These are phyloP conservation scores for Paramecium octaurelia DNA, from an alignment of 73 alveolate species.

Conservation along the genomic window DNA sequence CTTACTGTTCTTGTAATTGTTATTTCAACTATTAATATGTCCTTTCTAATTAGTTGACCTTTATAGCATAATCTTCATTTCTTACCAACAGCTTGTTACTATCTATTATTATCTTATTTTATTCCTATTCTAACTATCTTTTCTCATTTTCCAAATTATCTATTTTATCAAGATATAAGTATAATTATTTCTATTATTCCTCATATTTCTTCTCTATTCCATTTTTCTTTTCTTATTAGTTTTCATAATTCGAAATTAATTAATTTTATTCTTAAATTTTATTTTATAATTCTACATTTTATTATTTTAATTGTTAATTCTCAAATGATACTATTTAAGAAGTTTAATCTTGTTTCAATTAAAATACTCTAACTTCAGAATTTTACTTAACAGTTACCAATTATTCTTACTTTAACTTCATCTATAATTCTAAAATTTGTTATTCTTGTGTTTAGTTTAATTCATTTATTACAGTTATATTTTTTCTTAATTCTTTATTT, in stretches of 20 bases:
- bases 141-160: neutral
- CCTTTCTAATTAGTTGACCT: neutral
- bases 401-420: neutral
- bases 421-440: neutral
- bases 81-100: neutral
- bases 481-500: neutral
- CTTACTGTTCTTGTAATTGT: neutral
- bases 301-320: neutral
- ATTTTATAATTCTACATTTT: neutral
- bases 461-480: neutral
- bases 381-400: neutral
- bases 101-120: neutral
- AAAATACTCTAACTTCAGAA: neutral
- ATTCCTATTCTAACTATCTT: neutral
- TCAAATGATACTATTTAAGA: neutral
- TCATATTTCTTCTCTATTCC: neutral
- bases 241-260: neutral
- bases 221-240: neutral
- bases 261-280: neutral
- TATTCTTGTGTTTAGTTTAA: neutral
- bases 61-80: neutral
- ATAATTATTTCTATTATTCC: neutral
- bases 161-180: neutral
- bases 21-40: neutral
- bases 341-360: neutral